Evolutionary conservation across 2,329 filamentous ascomycete species (phyloP).

Genomic region (Raffaelea ambrosiae): DNA sequence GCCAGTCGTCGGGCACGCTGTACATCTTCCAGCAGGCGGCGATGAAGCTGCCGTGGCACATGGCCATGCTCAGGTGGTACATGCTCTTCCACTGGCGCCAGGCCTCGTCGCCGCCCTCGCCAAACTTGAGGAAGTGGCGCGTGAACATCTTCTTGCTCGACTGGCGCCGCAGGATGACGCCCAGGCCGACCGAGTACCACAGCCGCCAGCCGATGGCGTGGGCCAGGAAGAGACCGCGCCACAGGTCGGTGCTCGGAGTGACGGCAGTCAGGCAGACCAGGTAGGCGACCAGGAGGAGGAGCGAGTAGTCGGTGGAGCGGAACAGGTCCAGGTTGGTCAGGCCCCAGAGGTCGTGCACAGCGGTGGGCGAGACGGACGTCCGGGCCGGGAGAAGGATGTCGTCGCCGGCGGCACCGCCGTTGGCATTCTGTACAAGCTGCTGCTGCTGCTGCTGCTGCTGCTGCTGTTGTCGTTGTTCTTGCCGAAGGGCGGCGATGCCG

Average conservation of each 20-base stretch:
- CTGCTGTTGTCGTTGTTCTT: not conserved
- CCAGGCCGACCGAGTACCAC: conserved; percentile 87
- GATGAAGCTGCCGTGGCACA: conserved; percentile 83
- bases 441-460: conserved; percentile 7
- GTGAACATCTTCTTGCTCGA: conserved; percentile 93
- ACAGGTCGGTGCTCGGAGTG: conserved; percentile 68
- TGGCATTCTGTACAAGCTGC: conserved; percentile 4
- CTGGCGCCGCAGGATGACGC: conserved; percentile 74
- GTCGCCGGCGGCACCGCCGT: not conserved
- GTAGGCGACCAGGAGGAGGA: conserved; percentile 68
- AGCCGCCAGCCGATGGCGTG: conserved; percentile 78
- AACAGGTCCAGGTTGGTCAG: conserved; percentile 79
- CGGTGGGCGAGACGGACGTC: conserved; percentile 42
- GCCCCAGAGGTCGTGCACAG: conserved; percentile 78
- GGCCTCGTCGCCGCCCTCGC: conserved; percentile 80
- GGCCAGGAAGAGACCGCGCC: conserved; percentile 69
- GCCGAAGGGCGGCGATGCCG: not conserved
- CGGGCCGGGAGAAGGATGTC: conserved; percentile 6
- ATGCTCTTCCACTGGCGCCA: conserved; percentile 98
- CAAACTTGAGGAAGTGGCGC: conserved; percentile 93
- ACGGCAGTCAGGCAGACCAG: conserved; percentile 63
- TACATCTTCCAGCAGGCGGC: conserved; percentile 98
- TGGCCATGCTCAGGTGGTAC: conserved; percentile 84
- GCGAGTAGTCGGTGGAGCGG: conserved; percentile 74
- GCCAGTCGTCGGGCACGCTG: conserved; percentile 75